Evolutionary conservation across 2,329 filamentous ascomycete genomes (phyloP).

Genomic region (Fusarium buharicum): DNA sequence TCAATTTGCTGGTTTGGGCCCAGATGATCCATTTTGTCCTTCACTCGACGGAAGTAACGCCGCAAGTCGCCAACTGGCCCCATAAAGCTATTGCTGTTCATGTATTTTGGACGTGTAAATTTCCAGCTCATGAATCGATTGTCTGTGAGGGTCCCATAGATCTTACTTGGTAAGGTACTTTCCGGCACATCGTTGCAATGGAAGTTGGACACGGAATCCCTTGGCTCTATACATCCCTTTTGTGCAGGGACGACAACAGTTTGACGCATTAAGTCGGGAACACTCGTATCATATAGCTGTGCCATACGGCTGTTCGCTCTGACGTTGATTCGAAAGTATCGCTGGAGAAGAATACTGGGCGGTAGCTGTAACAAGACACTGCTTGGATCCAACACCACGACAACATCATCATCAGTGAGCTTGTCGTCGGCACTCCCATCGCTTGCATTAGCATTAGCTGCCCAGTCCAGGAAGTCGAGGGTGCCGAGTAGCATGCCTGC

Average conservation of each 20-base stretch:
- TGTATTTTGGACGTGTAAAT: constrained; percentile 38
- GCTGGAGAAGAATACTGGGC: constrained; percentile 39
- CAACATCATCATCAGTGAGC: constrained; percentile 37
- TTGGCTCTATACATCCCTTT: constrained; percentile 27
- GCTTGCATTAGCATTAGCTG: background rate
- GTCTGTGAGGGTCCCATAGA: constrained; percentile 30
- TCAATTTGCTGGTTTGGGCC: constrained; percentile 9
- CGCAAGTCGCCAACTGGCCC: constrained; percentile 41
- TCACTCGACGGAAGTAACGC: constrained; percentile 33
- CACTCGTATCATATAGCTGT: constrained; percentile 4
- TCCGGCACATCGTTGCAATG: constrained; percentile 32
- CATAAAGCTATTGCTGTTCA: constrained; percentile 45
- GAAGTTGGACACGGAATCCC: constrained; percentile 22
- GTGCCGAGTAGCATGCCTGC: constrained; percentile 42
- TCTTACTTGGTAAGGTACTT: constrained; percentile 19
- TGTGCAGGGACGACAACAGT: constrained; percentile 33
- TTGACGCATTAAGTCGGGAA: constrained; percentile 20
- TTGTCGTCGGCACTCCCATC: background rate
- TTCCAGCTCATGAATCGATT: constrained; percentile 5
- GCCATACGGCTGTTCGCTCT: constrained; percentile 22
- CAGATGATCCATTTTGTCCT: constrained; percentile 35
- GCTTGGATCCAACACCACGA: constrained; percentile 42
- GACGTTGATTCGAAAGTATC: constrained; percentile 33
- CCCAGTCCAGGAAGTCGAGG: constrained; percentile 39
- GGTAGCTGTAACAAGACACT: constrained; percentile 45